A percentile compares a stretch with the other conserved stretches of the same genome.
phyloP scores from a whole-genome alignment of 2,329 filamentous ascomycete genomes.

The Plenodomus tracheiphilus region DNA sequence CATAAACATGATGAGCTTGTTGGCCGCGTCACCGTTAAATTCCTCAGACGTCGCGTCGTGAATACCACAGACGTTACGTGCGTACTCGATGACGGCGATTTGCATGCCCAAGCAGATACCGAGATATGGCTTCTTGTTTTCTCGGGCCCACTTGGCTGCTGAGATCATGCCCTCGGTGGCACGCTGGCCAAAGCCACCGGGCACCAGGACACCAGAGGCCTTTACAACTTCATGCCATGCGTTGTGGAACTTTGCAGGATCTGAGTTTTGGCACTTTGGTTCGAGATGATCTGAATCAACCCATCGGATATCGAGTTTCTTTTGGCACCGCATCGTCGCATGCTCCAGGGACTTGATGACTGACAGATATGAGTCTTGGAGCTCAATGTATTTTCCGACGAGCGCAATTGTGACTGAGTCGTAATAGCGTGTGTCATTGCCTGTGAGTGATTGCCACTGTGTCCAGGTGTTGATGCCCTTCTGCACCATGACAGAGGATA shows the following conservation, averaged over 20 bases:
- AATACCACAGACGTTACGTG: constrained; percentile 73
- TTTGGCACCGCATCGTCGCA: constrained; percentile 80
- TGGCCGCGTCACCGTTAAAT: constrained; percentile 61
- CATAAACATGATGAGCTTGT: constrained; percentile 86
- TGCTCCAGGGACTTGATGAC: constrained; percentile 89
- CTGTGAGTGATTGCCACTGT: constrained; percentile 74
- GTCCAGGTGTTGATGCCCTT: constrained; percentile 74
- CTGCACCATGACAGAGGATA: constrained; percentile 58
- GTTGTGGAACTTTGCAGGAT: constrained; percentile 77
- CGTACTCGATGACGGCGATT: constrained; percentile 86
- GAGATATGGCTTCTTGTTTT: constrained; percentile 78
- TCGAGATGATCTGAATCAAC: constrained; percentile 88
- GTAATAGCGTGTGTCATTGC: constrained; percentile 65
- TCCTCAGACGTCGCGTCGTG: constrained; percentile 60
- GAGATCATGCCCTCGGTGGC: constrained; percentile 90
- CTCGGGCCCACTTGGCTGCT: constrained; percentile 83
- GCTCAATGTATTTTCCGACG: constrained; percentile 87
- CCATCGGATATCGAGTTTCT: constrained; percentile 79
- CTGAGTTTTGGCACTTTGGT: constrained; percentile 59
- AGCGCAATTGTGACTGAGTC: constrained; percentile 79
- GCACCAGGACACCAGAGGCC: constrained; percentile 69
- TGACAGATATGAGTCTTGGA: constrained; percentile 84
- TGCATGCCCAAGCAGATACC: constrained; percentile 95
- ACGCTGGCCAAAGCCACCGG: constrained; percentile 78
- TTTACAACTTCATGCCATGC: constrained; percentile 81